A percentile compares a stretch with the other conserved stretches of the same genome.
Evolutionary conservation across 805 yeast species (phyloP).

Genomic region (Grigorovia humatica): DNA sequence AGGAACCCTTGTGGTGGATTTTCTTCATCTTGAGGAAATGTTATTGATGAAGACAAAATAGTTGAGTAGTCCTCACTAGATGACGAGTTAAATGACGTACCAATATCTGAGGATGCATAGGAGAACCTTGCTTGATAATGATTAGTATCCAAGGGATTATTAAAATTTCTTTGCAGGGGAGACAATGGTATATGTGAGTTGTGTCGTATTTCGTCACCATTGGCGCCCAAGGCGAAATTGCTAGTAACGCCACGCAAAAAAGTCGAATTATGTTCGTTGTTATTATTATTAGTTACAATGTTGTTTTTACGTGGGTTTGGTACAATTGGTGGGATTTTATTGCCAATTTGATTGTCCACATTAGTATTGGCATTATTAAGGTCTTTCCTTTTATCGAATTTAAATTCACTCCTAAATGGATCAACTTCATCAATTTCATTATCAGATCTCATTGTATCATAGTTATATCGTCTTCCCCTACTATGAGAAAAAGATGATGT

Average conservation of each 20-base stretch:
- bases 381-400: slow-evolving; percentile 13
- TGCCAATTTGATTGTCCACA: neutral
- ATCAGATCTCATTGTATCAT: slow-evolving; percentile 7
- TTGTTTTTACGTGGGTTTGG: slow-evolving; percentile 16
- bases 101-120: slow-evolving; percentile 10
- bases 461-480: neutral
- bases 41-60: slow-evolving; percentile 12
- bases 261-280: neutral
- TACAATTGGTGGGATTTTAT: slow-evolving; percentile 12
- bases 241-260: neutral
- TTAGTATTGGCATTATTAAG: neutral
- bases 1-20: slow-evolving; percentile 12
- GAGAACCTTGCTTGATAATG: slow-evolving; percentile 8
- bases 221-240: neutral
- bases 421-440: slow-evolving; percentile 2
- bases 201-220: neutral
- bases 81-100: slow-evolving; percentile 14
- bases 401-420: slow-evolving; percentile 22
- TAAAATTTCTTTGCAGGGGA: slow-evolving; percentile 1
- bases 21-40: slow-evolving; percentile 1
- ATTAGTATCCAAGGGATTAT: neutral
- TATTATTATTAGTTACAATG: neutral
- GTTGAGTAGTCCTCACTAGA: slow-evolving; percentile 10
- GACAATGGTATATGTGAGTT: neutral
- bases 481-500: neutral